Percentiles rank a stretch among this genome's conserved stretches.
Evolutionary conservation across 2,329 filamentous ascomycete species (phyloP).

Genomic region (Aureobasidium zeae): DNA sequence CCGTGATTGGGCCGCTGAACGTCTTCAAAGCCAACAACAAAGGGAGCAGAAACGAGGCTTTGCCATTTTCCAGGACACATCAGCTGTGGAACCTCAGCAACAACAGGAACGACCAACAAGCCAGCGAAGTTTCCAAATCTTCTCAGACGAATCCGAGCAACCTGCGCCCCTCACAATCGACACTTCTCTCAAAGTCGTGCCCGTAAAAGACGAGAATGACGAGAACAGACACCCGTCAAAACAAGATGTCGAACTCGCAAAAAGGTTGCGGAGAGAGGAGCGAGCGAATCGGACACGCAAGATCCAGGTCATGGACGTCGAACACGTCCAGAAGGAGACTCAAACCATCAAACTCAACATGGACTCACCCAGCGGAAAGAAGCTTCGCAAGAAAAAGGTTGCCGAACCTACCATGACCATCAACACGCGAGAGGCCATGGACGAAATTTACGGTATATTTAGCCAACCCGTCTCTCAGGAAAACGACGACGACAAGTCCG

Average conservation of each 20-base stretch:
- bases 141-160: slow-evolving; percentile 16
- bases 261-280: slow-evolving; percentile 40
- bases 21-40: slow-evolving; percentile 14
- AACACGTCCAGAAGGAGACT: slow-evolving; percentile 69
- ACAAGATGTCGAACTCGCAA: slow-evolving; percentile 34
- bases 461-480: slow-evolving; percentile 65
- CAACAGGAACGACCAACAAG: slow-evolving; percentile 5
- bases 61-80: slow-evolving; percentile 17
- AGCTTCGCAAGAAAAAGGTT: slow-evolving; percentile 64
- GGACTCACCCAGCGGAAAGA: slow-evolving; percentile 78
- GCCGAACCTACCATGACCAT: slow-evolving; percentile 95
- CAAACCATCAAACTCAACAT: slow-evolving; percentile 96
- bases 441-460: slow-evolving; percentile 96
- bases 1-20: slow-evolving; percentile 30
- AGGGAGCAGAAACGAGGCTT: slow-evolving; percentile 16
- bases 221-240: slow-evolving; percentile 37
- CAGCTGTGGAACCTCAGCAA: not conserved
- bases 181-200: slow-evolving; percentile 24
- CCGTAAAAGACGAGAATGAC: slow-evolving; percentile 37
- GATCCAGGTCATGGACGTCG: slow-evolving; percentile 65
- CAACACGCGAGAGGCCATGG: slow-evolving; percentile 87
- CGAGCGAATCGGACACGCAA: slow-evolving; percentile 42
- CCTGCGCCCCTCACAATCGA: slow-evolving; percentile 18
- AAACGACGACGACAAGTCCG: slow-evolving; percentile 41
- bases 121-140: slow-evolving; percentile 17